A percentile compares a stretch with the other conserved stretches of the same genome.
phyloP scores from a whole-genome alignment of 768 basidiomycete genomes.

The Tubosaeta sp. region DNA sequence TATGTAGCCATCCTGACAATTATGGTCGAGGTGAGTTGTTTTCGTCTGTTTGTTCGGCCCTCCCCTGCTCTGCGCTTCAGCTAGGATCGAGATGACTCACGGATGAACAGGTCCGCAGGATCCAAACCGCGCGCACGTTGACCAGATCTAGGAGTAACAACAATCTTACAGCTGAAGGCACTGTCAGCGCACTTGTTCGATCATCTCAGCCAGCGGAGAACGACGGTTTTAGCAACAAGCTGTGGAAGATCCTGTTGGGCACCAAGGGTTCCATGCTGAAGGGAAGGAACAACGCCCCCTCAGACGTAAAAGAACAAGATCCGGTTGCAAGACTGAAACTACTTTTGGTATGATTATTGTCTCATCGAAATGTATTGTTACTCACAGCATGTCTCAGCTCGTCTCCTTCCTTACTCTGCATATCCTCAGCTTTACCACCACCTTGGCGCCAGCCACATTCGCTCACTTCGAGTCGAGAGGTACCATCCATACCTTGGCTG shows the following conservation, averaged over 20 bases:
- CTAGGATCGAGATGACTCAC: constrained; percentile 2
- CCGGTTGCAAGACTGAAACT: constrained; percentile 88
- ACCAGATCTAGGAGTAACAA: constrained; percentile 34
- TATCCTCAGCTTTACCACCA: constrained; percentile 88
- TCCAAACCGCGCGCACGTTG: constrained; percentile 57
- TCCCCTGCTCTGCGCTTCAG: constrained; percentile 11
- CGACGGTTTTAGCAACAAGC: constrained; percentile 17
- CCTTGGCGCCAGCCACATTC: constrained; percentile 68
- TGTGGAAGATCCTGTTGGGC: constrained; percentile 37
- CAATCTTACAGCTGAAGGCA: constrained; percentile 28
- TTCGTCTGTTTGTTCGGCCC: constrained; percentile 9
- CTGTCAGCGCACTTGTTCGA: constrained; percentile 28
- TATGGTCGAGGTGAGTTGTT: constrained; percentile 81
- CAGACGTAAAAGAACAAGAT: constrained; percentile 57
- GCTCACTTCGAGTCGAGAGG: constrained; percentile 36
- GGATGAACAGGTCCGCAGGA: constrained; percentile 57
- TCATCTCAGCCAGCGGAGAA: constrained; percentile 18
- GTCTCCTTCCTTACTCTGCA: constrained; percentile 89
- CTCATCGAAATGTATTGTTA: not conserved
- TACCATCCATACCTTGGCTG: constrained; percentile 10
- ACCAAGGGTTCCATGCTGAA: constrained; percentile 48
- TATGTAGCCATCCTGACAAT: constrained; percentile 85
- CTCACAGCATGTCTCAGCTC: constrained; percentile 44
- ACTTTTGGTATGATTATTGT: constrained; percentile 56
- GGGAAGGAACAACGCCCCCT: constrained; percentile 37